phyloP scores from a whole-genome alignment of 176 grass and related monocot genomes.

The Eleusine indica region DNA sequence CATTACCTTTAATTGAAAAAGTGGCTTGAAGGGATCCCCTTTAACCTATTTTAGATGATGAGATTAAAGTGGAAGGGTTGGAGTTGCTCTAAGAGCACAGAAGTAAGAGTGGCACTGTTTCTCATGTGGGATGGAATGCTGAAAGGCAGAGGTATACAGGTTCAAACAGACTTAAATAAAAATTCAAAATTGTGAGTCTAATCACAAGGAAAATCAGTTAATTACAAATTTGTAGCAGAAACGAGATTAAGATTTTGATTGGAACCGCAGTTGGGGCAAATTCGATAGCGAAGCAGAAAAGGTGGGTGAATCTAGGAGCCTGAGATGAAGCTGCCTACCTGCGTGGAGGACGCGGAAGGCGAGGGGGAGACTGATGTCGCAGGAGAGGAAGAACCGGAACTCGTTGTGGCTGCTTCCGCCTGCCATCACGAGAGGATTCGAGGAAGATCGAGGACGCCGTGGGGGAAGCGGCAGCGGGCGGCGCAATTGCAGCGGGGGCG shows the following conservation, averaged over 20 bases:
- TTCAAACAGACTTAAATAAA: not conserved
- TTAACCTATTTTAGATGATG: too few relatives aligned
- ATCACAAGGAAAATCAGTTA: not conserved
- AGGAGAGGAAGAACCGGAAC: constrained; percentile 87
- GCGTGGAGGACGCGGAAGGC: constrained; percentile 69
- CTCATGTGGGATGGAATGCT: not conserved
- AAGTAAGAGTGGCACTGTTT: not conserved
- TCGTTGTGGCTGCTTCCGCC: constrained; percentile 41
- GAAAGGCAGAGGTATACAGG: not conserved
- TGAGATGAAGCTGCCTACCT: constrained; percentile 13
- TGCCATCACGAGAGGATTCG: constrained; percentile 9
- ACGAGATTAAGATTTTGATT: not conserved
- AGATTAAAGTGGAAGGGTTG: too few relatives aligned
- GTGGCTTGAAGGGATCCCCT: too few relatives aligned
- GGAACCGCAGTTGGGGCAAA: not conserved
- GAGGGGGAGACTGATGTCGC: constrained; percentile 87
- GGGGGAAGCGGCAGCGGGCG: not conserved
- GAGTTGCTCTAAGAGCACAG: not conserved
- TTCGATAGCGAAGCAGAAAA: not conserved
- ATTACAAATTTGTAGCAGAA: not conserved
- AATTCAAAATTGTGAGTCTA: not conserved
- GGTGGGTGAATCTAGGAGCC: not conserved
- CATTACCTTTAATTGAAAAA: too few relatives aligned
- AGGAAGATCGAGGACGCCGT: not conserved
- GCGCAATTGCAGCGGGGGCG: not conserved